Evolutionary conservation across 2,329 filamentous ascomycete genomes (phyloP).

Genomic region (Dothiorella sarmentorum): DNA sequence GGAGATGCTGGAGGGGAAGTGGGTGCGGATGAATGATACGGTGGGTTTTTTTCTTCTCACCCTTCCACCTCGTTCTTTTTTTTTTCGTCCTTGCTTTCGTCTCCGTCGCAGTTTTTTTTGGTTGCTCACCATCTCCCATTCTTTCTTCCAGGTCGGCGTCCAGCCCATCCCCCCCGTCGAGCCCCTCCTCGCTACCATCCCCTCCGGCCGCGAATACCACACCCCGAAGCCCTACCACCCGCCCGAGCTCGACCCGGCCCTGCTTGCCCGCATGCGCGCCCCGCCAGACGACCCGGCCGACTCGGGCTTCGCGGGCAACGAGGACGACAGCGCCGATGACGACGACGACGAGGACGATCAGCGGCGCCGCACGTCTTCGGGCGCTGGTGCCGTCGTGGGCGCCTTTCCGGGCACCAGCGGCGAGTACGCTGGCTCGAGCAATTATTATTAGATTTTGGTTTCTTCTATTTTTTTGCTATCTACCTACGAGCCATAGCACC

Average conservation of each 20-base stretch:
- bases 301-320: constrained; percentile 27
- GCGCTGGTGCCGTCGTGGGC: constrained; percentile 25
- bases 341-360: too few species aligned
- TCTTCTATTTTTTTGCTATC: neutral
- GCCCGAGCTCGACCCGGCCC: constrained; percentile 61
- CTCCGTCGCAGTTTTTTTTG: neutral
- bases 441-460: neutral
- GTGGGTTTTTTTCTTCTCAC: constrained; percentile 48
- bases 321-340: constrained; percentile 38
- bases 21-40: constrained; percentile 90
- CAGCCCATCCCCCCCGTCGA: constrained; percentile 70
- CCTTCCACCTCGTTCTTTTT: neutral
- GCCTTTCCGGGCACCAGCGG: constrained; percentile 36
- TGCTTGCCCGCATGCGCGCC: constrained; percentile 58
- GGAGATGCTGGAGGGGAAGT: constrained; percentile 82
- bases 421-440: constrained; percentile 27
- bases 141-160: constrained; percentile 64
- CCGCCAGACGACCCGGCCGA: constrained; percentile 53
- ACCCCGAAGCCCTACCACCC: constrained; percentile 64
- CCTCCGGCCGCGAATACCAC: constrained; percentile 84
- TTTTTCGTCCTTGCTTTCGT: neutral
- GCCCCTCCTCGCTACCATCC: constrained; percentile 72
- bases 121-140: constrained; percentile 15
- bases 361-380: neutral
- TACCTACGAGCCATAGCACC: neutral